Base-by-base conservation (phyloP, 768 basidiomycete genomes). In the Pholiota microspora region DNA sequence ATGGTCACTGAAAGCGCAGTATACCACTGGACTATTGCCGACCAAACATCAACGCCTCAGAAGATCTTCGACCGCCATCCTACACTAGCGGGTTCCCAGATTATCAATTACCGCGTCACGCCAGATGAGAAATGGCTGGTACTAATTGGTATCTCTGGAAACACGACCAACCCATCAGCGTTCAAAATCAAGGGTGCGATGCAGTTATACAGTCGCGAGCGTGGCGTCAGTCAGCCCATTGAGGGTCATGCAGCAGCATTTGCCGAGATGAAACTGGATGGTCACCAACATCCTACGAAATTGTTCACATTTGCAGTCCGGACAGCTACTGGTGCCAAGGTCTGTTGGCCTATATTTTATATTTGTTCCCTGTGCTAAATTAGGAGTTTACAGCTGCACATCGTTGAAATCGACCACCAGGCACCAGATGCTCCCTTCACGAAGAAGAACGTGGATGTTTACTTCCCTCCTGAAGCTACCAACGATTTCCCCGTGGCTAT, bases 401-500 rank as follows among this genome's bases (percentile, higher is more conserved):
- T 99, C 47, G 97, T 98, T 54, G 94, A 99, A 72, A 96, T 99
- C 66, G 97, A 98, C 69, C 97, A 98, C 72, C 82, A 87, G 56
- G 89, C 92, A 8, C 86, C 93, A 4, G 92, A 96, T 64, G 89
- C 95, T 15, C 89, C 88, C 6, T 99, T 97, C 77, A 81, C 82
- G 29, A 99, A 99, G 82, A 98, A 97, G 74, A 92, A 92, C 9
- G 95, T 98, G 57, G 97, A 99, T 62, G 96, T 99, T 31, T 99
- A 95, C 78, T 99, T 98, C 83, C 97, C 97, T 50, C 88, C 95
- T 1, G 97, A 99, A 70, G 97, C 97, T 5, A 89, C 87, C 49
- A 98, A 95, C 68, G 97, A 99, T 67, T 99, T 99, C 79, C 97
- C 97, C 15, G 97, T 99, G 25, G 93, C 97, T 25, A 98, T 99